Conservation (phyloP, 1,284 basidiomycete genomes). For the Malassezia globosa region DNA sequence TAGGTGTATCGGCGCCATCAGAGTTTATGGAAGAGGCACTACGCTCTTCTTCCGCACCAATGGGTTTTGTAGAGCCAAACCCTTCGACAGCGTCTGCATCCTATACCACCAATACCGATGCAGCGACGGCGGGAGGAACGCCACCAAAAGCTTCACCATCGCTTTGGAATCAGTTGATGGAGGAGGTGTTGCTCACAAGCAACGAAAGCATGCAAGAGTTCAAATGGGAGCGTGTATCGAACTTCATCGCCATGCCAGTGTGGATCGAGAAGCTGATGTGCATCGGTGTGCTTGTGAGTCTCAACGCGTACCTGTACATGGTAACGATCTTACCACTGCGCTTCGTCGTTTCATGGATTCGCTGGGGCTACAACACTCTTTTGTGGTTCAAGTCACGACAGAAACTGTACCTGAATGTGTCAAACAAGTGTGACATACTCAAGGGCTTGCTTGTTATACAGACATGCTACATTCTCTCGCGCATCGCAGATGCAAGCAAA, state of each 20-base stretch:
- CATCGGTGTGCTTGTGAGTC: conserved; percentile 84
- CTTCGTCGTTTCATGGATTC: conserved; percentile 39
- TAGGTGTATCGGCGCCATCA: conserved; percentile 8
- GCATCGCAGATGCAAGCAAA: conserved; percentile 87
- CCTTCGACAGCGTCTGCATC: too few species aligned
- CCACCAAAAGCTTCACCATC: background rate
- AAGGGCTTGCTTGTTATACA: conserved; percentile 65
- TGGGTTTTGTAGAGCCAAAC: too few species aligned
- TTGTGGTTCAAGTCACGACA: conserved; percentile 26
- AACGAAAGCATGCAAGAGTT: conserved; percentile 84
- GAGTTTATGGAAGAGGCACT: background rate
- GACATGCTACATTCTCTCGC: conserved; percentile 64
- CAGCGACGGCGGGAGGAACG: too few species aligned
- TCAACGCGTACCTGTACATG: conserved; percentile 94
- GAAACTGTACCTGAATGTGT: conserved; percentile 45
- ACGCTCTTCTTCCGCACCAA: too few species aligned
- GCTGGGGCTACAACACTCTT: conserved; percentile 23
- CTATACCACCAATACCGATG: background rate
- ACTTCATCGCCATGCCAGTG: conserved; percentile 83
- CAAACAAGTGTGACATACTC: conserved; percentile 82
- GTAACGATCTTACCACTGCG: conserved; percentile 96
- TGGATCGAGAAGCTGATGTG: conserved; percentile 91
- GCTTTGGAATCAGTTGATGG: conserved; percentile 79
- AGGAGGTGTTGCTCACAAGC: conserved; percentile 69
- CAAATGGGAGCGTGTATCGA: conserved; percentile 94